These are phyloP conservation scores for Cladobotryum mycophilum DNA, from an alignment of 2,329 filamentous ascomycete genomes.

Conservation along the genomic window DNA sequence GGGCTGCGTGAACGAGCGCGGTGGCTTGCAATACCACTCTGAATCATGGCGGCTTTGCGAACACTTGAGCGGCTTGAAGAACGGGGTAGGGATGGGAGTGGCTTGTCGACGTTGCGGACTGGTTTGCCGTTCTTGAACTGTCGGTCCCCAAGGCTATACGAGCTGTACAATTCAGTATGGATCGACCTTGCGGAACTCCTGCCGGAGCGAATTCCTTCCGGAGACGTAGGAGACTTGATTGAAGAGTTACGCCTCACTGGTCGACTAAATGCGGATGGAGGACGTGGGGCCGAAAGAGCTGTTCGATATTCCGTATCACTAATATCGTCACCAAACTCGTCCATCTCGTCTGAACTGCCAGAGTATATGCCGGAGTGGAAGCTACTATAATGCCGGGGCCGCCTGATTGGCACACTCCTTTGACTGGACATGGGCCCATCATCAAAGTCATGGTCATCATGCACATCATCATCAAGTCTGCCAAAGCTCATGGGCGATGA, in stretches of 20 bases:
- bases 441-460: slow-evolving; percentile 70
- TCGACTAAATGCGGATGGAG: slow-evolving; percentile 34
- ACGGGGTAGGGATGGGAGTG: slow-evolving; percentile 23
- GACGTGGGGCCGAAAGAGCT: slow-evolving; percentile 56
- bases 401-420: slow-evolving; percentile 52
- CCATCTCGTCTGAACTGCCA: slow-evolving; percentile 59
- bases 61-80: slow-evolving; percentile 46
- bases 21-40: slow-evolving; percentile 68
- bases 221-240: slow-evolving; percentile 33
- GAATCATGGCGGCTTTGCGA: slow-evolving; percentile 72
- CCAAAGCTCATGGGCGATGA: slow-evolving; percentile 39
- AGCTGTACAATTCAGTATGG: slow-evolving; percentile 40
- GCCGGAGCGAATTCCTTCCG: slow-evolving; percentile 32
- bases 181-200: slow-evolving; percentile 28
- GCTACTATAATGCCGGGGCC: slow-evolving; percentile 72
- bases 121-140: slow-evolving; percentile 25
- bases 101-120: slow-evolving; percentile 33
- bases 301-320: slow-evolving; percentile 64
- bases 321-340: slow-evolving; percentile 57
- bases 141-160: slow-evolving; percentile 32
- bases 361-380: slow-evolving; percentile 82
- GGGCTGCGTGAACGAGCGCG: slow-evolving; percentile 58
- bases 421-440: slow-evolving; percentile 63
- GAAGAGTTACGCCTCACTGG: slow-evolving; percentile 38
- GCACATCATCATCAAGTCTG: slow-evolving; percentile 35